A percentile compares a stretch with the other conserved stretches of the same genome.
These are phyloP conservation scores for Pinus taeda DNA, from an alignment of 75 land plant species.

Conservation along the genomic window DNA sequence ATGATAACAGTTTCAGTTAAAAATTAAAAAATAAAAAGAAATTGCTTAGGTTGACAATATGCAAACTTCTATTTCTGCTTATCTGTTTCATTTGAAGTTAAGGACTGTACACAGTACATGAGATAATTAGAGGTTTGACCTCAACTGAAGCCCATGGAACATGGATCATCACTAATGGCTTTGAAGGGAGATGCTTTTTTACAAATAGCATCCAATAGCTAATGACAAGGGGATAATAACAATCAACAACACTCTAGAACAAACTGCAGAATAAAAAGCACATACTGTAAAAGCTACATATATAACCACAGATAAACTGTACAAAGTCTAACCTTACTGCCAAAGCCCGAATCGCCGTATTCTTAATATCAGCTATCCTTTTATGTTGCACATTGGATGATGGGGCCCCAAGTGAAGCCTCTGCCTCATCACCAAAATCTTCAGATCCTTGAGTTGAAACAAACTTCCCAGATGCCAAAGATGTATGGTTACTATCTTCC, in stretches of 20 bases:
- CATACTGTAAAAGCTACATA: neutral
- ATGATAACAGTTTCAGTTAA: too few species aligned
- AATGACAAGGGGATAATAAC: neutral
- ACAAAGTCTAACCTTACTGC: neutral
- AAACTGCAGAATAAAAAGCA: neutral
- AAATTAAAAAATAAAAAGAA: too few species aligned
- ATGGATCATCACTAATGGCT: neutral
- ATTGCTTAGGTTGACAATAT: too few species aligned
- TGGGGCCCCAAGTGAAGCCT: neutral
- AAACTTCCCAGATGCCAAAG: neutral
- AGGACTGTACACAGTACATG: too few species aligned
- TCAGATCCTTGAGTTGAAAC: neutral
- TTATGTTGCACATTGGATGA: neutral
- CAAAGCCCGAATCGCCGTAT: neutral
- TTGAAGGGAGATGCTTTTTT: neutral
- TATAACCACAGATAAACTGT: neutral
- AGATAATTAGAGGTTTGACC: neutral
- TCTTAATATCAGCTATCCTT: neutral
- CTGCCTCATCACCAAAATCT: neutral
- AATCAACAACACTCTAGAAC: neutral
- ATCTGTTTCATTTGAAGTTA: too few species aligned
- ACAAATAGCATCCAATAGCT: neutral
- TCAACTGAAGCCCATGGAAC: neutral
- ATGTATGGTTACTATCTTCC: neutral
- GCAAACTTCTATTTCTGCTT: too few species aligned